Conservation (phyloP, 179 eudicot genomes). For the Pouteria campechiana region DNA sequence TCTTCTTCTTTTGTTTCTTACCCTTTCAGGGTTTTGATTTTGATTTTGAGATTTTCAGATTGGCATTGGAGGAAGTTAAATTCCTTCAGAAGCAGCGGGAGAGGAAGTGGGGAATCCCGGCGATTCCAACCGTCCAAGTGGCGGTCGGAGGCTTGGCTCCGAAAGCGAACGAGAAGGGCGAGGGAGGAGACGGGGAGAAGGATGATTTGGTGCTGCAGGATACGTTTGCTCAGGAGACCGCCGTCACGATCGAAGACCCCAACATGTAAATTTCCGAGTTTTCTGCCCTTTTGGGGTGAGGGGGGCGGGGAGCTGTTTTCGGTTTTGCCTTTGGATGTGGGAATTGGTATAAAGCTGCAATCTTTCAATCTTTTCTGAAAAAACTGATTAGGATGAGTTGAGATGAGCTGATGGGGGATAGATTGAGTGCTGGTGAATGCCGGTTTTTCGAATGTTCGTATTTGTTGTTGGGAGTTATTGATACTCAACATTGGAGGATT, state of each 20-base stretch:
- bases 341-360: not conserved
- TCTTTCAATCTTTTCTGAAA: not conserved
- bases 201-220: slow-evolving; percentile 94
- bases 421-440: too few species aligned
- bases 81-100: slow-evolving; percentile 87
- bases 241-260: slow-evolving; percentile 93
- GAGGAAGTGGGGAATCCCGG: slow-evolving; percentile 63
- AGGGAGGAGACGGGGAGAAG: slow-evolving; percentile 71
- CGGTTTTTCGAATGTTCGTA: too few species aligned
- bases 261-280: slow-evolving; percentile 55
- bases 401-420: too few species aligned
- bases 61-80: slow-evolving; percentile 81
- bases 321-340: too few species aligned
- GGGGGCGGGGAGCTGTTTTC: not conserved
- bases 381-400: too few species aligned
- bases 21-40: not conserved
- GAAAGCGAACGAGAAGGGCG: slow-evolving; percentile 41
- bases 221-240: slow-evolving; percentile 97
- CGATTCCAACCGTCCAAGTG: slow-evolving; percentile 12
- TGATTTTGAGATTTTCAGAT: slow-evolving; percentile 25
- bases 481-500: too few species aligned
- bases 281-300: not conserved
- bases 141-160: slow-evolving; percentile 21
- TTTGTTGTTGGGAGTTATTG: too few species aligned
- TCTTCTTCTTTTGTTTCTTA: not conserved